Evolutionary conservation across 345 rosid species (phyloP).

Genomic region (Murraya paniculata): DNA sequence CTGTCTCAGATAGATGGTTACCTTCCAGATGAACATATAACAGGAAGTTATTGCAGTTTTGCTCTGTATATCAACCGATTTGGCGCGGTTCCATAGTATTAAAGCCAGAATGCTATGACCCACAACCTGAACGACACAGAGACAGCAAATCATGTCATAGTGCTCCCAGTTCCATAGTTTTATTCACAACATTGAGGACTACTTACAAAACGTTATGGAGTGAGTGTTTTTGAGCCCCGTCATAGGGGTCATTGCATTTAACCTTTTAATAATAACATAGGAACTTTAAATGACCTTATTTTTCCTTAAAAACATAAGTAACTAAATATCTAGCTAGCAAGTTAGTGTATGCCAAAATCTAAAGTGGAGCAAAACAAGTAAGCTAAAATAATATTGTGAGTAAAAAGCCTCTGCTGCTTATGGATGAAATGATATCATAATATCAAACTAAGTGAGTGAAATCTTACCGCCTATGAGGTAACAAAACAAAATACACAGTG

Average conservation of each 20-base stretch:
- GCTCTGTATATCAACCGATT: slow-evolving; percentile 67
- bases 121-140: slow-evolving; percentile 44
- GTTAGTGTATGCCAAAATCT: too few relatives aligned
- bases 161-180: not conserved
- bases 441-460: not conserved
- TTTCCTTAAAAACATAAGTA: not conserved
- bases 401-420: not conserved
- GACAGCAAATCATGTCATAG: not conserved
- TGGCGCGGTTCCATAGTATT: slow-evolving; percentile 70
- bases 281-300: too few relatives aligned
- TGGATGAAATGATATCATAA: not conserved
- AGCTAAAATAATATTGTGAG: not conserved
- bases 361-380: not conserved
- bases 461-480: not conserved
- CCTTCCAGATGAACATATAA: slow-evolving; percentile 99
- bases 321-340: not conserved
- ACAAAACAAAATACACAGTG: not conserved
- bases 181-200: not conserved
- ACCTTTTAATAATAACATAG: not conserved
- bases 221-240: not conserved
- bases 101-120: slow-evolving; percentile 68
- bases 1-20: slow-evolving; percentile 21
- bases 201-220: too few relatives aligned
- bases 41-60: slow-evolving; percentile 80
- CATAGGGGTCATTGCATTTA: not conserved